phyloP scores from a whole-genome alignment of 2,329 filamentous ascomycete species.

The Sclerotinia spermophila region DNA sequence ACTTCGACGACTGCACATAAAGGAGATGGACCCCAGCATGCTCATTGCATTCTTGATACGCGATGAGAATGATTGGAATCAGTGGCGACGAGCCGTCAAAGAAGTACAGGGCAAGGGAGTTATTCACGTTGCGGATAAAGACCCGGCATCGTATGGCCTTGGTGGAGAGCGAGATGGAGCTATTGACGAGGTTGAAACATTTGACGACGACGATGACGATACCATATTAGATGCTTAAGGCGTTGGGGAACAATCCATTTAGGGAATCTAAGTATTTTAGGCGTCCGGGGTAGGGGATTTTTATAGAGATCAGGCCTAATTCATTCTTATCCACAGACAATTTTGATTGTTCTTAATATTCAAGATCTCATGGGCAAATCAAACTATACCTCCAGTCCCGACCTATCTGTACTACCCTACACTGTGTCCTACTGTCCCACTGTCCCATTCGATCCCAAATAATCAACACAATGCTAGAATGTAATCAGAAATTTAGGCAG shows the following conservation, averaged over 20 bases:
- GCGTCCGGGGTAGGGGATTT: slow-evolving; percentile 1
- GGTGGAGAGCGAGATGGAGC: slow-evolving; percentile 63
- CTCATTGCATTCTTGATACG: slow-evolving; percentile 87
- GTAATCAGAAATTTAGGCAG: background rate
- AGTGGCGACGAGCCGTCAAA: slow-evolving; percentile 74
- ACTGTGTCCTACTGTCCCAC: background rate
- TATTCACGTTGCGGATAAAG: slow-evolving; percentile 74
- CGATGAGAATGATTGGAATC: slow-evolving; percentile 76
- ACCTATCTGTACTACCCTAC: background rate
- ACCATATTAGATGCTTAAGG: slow-evolving; percentile 34
- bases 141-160: slow-evolving; percentile 54
- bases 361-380: background rate
- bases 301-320: slow-evolving; percentile 5
- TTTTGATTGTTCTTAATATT: background rate
- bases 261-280: background rate
- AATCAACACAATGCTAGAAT: background rate
- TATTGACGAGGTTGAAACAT: slow-evolving; percentile 83
- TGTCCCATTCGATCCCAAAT: background rate
- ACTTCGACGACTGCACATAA: slow-evolving; percentile 75
- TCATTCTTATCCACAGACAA: background rate
- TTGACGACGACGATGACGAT: slow-evolving; percentile 62
- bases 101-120: slow-evolving; percentile 78
- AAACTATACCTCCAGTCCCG: background rate
- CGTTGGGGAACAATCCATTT: background rate
- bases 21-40: slow-evolving; percentile 98